Conservation (phyloP, 169 alveolate genomes). For the Plasmodium cynomolgi region DNA sequence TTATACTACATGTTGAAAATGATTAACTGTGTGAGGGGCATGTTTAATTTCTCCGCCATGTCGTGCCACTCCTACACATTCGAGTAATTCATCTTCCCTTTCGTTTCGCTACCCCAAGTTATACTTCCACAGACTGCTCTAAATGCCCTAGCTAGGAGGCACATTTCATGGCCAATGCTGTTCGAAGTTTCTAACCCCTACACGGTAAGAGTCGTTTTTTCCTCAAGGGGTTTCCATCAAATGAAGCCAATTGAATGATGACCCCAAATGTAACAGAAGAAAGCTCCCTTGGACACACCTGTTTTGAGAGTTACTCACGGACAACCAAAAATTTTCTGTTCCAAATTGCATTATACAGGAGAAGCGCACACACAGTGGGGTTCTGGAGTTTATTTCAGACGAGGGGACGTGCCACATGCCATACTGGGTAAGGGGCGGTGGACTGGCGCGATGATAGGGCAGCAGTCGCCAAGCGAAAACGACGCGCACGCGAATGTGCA, state of each 20-base stretch:
- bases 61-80: neutral
- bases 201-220: constrained; percentile 42
- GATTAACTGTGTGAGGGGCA: neutral
- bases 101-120: constrained; percentile 44
- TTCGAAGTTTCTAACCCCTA: constrained; percentile 85
- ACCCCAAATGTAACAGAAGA: neutral
- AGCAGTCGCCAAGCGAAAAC: neutral
- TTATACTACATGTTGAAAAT: neutral
- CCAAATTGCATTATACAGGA: constrained; percentile 20
- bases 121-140: constrained; percentile 88
- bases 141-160: constrained; percentile 88
- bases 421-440: constrained; percentile 87
- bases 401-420: constrained; percentile 95
- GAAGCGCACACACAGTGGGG: constrained; percentile 93
- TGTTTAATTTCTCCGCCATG: neutral
- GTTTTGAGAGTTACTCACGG: neutral
- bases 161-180: constrained; percentile 91
- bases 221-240: neutral
- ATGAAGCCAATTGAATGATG: neutral
- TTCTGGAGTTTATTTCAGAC: constrained; percentile 94
- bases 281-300: neutral
- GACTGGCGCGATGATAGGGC: neutral
- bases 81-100: neutral
- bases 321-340: neutral
- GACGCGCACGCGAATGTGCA: constrained; percentile 1